Conservation (phyloP, 345 rosid genomes). For the Euphorbia peplus region DNA sequence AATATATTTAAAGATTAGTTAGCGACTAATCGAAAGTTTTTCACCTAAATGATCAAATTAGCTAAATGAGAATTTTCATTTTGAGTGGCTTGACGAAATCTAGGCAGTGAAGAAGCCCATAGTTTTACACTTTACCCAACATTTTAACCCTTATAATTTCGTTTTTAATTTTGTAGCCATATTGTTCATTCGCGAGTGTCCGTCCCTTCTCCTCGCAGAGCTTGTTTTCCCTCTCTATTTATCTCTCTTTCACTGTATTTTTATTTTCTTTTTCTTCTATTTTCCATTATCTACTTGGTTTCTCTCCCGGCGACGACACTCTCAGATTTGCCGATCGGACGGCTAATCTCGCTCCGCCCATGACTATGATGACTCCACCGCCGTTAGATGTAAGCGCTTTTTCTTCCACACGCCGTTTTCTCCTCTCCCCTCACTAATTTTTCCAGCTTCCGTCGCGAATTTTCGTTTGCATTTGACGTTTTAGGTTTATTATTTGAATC, state of each 20-base stretch:
- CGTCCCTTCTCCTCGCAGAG: conserved; percentile 17
- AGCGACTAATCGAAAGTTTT: too few relatives aligned
- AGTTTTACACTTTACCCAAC: too few relatives aligned
- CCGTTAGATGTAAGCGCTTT: conserved; percentile 61
- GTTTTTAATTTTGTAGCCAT: conserved; percentile 15
- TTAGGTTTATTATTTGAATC: conserved; percentile 4
- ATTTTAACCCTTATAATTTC: conserved; percentile 12
- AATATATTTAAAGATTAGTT: too few relatives aligned
- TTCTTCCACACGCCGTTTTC: conserved; percentile 17
- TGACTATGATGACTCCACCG: conserved; percentile 86
- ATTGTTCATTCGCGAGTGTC: conserved; percentile 22
- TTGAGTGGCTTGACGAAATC: too few relatives aligned
- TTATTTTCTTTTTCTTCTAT: background rate
- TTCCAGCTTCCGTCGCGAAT: conserved; percentile 15
- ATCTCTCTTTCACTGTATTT: conserved; percentile 8
- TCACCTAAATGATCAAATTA: too few relatives aligned
- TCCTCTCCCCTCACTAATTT: conserved; percentile 3
- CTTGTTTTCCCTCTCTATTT: conserved; percentile 11
- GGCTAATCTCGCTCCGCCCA: conserved; percentile 29
- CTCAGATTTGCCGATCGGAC: conserved; percentile 39
- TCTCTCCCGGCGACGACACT: background rate
- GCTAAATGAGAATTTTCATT: too few relatives aligned
- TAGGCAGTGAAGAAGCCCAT: too few relatives aligned
- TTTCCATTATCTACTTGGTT: background rate
- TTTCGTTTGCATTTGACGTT: conserved; percentile 5